Evolutionary conservation across 1,284 basidiomycete genomes (phyloP), one percentile per base, ranked within the genome.

Genomic region (Sporisorium exsertum): DNA sequence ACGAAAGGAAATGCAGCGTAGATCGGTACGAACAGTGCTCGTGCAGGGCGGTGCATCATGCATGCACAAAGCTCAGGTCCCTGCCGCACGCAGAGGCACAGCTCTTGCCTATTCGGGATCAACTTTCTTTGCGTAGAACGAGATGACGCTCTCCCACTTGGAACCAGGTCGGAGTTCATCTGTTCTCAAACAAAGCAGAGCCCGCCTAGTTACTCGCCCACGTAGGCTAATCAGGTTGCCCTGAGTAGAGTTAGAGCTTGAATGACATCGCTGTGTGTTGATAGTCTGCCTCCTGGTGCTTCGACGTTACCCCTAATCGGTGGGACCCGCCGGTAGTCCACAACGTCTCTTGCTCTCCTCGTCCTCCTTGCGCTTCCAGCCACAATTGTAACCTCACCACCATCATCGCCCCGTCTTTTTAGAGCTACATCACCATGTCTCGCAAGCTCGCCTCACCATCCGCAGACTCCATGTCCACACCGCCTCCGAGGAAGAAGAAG

Each of bases 401-500:
- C 9, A 16, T 33, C 37, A 35, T 47, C n/a, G 13, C 3, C 20
- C n/a, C 27, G 20, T 18, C 27, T 3, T 16, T n/a, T 18, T n/a
- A 16, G 37, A 8, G 6, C 33, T 20, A 4, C 50, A 5, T 5
- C 26, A 59, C 20, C 12, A 68, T 73, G 65, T 62, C 64, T 2
- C 42, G 51, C 37, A 64, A 57, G 47, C 27, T 62, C 15, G 62
- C 71, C 20, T 68, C 64, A 6, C 43, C 58, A 32, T 46, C 37
- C 37, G 2, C 65, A 18, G 55, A 49, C 26, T 43, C 45, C 26
- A 65, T 59, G 58, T 49, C 54, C 47, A 66, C 64, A 4, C 65
- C 66, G 22, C 62, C 62, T 12, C 66, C 66, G 4, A 74, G 63
- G 55, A 66, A 70, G 58, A 74, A 59, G 42, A 65, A 59, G 40